These are phyloP conservation scores for Cutaneotrichosporon cyanovorans DNA, from an alignment of 1,284 basidiomycete genomes.

Conservation along the genomic window DNA sequence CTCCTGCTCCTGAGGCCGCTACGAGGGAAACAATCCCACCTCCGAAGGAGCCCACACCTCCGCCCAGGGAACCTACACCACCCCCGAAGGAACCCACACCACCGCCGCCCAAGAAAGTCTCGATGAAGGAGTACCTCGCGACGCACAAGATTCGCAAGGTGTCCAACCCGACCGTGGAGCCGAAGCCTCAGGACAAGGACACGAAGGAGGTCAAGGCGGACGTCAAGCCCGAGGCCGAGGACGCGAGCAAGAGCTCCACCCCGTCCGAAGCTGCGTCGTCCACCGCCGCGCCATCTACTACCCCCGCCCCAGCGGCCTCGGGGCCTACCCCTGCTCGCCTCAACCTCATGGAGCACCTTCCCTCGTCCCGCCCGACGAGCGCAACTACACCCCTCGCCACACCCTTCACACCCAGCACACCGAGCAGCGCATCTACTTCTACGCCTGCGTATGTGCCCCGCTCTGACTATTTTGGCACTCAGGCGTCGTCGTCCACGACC, in stretches of 20 bases:
- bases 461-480: slow-evolving; percentile 20
- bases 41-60: slow-evolving; percentile 21
- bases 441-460: slow-evolving; percentile 21
- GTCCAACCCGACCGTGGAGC: slow-evolving; percentile 5
- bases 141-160: slow-evolving; percentile 34
- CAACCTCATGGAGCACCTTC: slow-evolving; percentile 32
- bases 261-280: background rate
- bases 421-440: slow-evolving; percentile 6
- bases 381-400: slow-evolving; percentile 2
- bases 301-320: too few relatives aligned
- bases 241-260: background rate
- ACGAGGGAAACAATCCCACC: background rate
- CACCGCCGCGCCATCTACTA: too few relatives aligned
- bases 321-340: slow-evolving; percentile 8
- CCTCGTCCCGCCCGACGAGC: slow-evolving; percentile 6
- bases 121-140: slow-evolving; percentile 36
- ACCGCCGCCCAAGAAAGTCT: slow-evolving; percentile 34
- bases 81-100: slow-evolving; percentile 32
- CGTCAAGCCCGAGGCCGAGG: background rate
- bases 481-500: background rate
- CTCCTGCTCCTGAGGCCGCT: too few relatives aligned
- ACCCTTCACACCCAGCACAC: background rate
- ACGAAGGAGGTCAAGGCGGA: background rate
- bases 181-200: too few relatives aligned
- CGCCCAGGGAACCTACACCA: slow-evolving; percentile 21